Base-by-base conservation (phyloP, 1,139 yeast species). In the Blastobotrys raffinosifermentans region DNA sequence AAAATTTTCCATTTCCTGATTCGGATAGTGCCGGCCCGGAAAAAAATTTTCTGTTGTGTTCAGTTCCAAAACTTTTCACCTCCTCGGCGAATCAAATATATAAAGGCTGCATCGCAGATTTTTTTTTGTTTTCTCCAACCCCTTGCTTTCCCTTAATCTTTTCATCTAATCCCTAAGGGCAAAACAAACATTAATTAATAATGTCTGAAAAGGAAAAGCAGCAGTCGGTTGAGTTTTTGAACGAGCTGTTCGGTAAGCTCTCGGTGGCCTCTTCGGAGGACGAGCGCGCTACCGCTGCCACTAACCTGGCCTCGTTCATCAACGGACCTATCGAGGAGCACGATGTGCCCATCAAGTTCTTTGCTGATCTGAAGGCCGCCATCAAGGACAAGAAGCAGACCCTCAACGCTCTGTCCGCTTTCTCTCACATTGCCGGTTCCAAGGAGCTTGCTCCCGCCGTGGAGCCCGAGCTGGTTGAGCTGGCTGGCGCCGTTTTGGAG, bases 291-390 rank as follows among this genome's bases (percentile, higher is more conserved):
- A 80, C 76, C 63, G 93, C 94, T 63, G 93, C 96, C 63, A 66
- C 82, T 59, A 86, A 85, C 66, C 84, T 91, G 61, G 78, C 97
- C 53, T 78, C 94, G 48, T 89, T 91, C 75, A 77, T 91, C 70
- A 91, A 89, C 72, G 94, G 96, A 54, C 85, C 93, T 60, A 87
- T 89, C 69, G 91, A 89, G 66, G 98, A 91, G 74, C 97, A 91
- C 71, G 97, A 89, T 70, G 94, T 89, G 54, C 98, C 99, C 59
- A 80, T 73, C 61, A 80, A 78, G 63, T 87, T 89, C 76, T 85
- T 89, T 66, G 67, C 66, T 47, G 79, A 82, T 64, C 77, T 91
- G 65, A 72, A 74, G 66, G 75, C 75, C 59, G 80, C 93, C 57
- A 70, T 89, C 60, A 71, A 73, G 65, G 75, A 78, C 77, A 83